Evolutionary conservation across 2,329 filamentous ascomycete genomes (phyloP), one percentile per base, ranked within the genome.

Genomic region (Chaetomiaceae sp.): DNA sequence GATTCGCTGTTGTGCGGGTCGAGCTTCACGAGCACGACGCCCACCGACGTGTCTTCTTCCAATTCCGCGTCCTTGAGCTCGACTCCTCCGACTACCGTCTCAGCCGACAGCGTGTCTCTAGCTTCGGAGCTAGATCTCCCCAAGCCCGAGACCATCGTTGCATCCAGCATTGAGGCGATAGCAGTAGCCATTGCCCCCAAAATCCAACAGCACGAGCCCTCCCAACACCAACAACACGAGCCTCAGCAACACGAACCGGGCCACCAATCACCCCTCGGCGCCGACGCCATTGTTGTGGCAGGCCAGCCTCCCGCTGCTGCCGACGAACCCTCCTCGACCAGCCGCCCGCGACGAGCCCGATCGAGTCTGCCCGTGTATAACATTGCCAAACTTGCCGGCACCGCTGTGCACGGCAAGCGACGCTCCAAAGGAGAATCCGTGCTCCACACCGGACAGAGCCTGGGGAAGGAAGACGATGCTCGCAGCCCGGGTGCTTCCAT

Each of bases 331-430:
- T 56, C 66, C 8, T 58, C 68, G n/a, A 58, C 65, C 44, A 62
- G 64, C 48, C 78, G 81, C 50, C 73, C 78, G 54, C 76, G 76
- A 59, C 79, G 83, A 61, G 70, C 74, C 33, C 76, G 79, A 55
- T 61, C 69, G n/a, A 76, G 73, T 47, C 70, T 81, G 16, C 75
- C 79, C 12, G 78, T 83, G 14, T 89, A 89, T 69, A 89, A 89
- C 60, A 69, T 86, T 14, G 74, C 80, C 56, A 76, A 79, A 59
- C 72, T 86, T 45, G 77, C 75, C 51, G 82, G 83, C 58, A 86
- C 80, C 42, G 75, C 77, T 23, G 73, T 77, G 38, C 82, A 85
- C 58, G 81, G 76, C 44, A 79, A 76, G 59, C 75, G 70, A 68
- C 74, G 69, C 66, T 65, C 74, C 39, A 79, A 77, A 40, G 74